These are phyloP conservation scores for Podospora fimiseda DNA, from an alignment of 495 filamentous ascomycete genomes.

Conservation along the genomic window DNA sequence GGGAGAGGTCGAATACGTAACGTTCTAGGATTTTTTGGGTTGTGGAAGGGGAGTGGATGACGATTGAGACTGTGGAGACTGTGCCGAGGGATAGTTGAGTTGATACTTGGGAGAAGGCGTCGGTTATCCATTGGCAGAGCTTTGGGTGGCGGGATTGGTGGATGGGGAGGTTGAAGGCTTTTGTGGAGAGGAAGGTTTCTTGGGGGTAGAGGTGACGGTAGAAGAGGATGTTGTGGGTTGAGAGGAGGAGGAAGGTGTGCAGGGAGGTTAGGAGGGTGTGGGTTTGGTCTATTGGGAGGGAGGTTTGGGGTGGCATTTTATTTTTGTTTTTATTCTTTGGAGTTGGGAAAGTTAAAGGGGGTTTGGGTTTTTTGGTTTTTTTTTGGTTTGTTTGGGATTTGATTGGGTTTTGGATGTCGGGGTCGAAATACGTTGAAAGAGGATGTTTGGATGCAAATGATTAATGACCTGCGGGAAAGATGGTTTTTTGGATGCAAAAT, in stretches of 20 bases:
- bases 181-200: slow-evolving; percentile 70
- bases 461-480: too few relatives aligned
- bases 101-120: slow-evolving; percentile 70
- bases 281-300: slow-evolving; percentile 22
- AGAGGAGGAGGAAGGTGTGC: slow-evolving; percentile 74
- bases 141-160: slow-evolving; percentile 84
- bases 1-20: slow-evolving; percentile 75
- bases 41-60: slow-evolving; percentile 55
- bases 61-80: slow-evolving; percentile 66
- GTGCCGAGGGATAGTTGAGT: slow-evolving; percentile 54
- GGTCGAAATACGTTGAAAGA: too few relatives aligned
- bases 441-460: too few relatives aligned
- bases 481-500: neutral
- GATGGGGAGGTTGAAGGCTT: slow-evolving; percentile 83
- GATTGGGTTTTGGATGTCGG: neutral
- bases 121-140: slow-evolving; percentile 85
- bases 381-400: neutral
- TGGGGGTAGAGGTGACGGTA: slow-evolving; percentile 77
- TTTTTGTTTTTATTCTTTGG: neutral
- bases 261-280: slow-evolving; percentile 52
- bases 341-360: neutral
- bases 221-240: slow-evolving; percentile 91
- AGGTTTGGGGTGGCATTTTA: neutral
- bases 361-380: neutral
- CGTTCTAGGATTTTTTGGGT: slow-evolving; percentile 58